phyloP scores from a whole-genome alignment of 148 eudicot species.

The Beta vulgaris region DNA sequence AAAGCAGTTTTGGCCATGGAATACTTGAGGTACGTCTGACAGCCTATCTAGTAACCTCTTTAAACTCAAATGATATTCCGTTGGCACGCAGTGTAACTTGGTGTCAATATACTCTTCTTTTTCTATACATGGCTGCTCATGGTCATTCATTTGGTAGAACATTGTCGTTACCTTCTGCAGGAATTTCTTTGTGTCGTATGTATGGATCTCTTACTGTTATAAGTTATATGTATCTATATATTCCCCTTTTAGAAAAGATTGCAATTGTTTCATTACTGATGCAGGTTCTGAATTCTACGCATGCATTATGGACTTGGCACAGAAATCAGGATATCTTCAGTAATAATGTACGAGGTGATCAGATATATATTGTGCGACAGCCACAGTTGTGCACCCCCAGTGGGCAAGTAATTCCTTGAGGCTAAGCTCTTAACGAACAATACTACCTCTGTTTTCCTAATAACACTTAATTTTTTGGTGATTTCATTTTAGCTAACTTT shows the following conservation, averaged over 20 bases:
- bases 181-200: not conserved
- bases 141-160: not conserved
- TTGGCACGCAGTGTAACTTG: not conserved
- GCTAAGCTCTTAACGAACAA: no score
- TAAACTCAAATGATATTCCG: not conserved
- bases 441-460: no score
- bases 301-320: conserved; percentile 99
- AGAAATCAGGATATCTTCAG: conserved; percentile 75
- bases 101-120: no score
- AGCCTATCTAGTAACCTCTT: not conserved
- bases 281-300: conserved; percentile 76
- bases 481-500: no score
- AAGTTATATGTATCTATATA: not conserved
- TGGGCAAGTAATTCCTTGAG: conserved; percentile 35
- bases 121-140: not conserved
- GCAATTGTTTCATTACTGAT: not conserved
- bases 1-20: conserved; percentile 96
- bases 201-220: no score
- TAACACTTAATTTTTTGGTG: no score
- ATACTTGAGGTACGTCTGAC: conserved; percentile 60
- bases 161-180: not conserved
- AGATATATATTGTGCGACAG: conserved; percentile 76
- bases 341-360: conserved; percentile 64
- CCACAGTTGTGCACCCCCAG: conserved; percentile 53
- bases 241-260: not conserved